Evolutionary conservation across 495 filamentous ascomycete species (phyloP), one percentile per base, ranked within the genome.

Genomic region (Stereocaulon alpinum): DNA sequence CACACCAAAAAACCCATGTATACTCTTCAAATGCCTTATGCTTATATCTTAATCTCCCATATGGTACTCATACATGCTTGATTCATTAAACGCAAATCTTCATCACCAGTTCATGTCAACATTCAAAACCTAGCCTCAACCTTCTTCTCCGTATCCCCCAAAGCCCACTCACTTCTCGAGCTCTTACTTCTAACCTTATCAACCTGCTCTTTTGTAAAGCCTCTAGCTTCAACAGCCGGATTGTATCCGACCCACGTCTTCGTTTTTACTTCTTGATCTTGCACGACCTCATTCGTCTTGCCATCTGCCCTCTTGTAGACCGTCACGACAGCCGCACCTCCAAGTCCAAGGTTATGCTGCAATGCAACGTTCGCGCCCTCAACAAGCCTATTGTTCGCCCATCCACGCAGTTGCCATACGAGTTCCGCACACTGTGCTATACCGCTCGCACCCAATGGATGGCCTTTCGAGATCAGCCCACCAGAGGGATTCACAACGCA

Each of bases 371-470:
- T 78, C 0, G 90, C 88, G 17, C 81, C 80, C 17, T 78, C 72
- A 9, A 90, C 82, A 10, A 82, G 72, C 29, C 93, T 78, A 73
- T 98, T 96, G 67, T 91, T 95, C 12, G 92, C 93, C 93, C 93
- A 96, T 4, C 93, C 93, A 49, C 93, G 77, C 67, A 98, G 75
- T 63, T 98, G 93, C 93, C 93, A 98, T 24, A 94, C 88, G 43
- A 98, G 72, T 73, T 98, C 93, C 2, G 93, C 89, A 66, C 91
- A 96, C 73, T 98, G 93, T 15, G 93, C 93, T 44, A 98, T 74
- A 40, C 93, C 93, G 1, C 87, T 93, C 0, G 93, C 93, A 6
- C 93, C 93, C 11, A 98, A 80, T 0, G 93, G 93, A 70, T 98
- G 93, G 32, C 93, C 93, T 74, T 98, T 98, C 53, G 86, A 91